phyloP scores from a whole-genome alignment of 306 rosid species.

The Trifolium fragiferum region DNA sequence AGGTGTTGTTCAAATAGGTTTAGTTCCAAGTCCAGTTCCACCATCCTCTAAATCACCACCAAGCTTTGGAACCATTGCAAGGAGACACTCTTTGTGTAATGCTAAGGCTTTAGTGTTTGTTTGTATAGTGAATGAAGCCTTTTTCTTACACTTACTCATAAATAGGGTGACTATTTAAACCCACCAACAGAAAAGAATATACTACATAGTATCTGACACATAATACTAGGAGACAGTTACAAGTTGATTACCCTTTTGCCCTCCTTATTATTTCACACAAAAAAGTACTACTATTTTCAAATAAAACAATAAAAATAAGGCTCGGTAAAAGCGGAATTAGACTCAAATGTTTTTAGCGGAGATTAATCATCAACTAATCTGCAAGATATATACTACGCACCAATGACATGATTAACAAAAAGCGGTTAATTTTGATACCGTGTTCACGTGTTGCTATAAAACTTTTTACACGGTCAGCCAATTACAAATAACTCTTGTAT shows the following conservation, averaged over 20 bases:
- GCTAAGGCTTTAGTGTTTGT: slow-evolving; percentile 24
- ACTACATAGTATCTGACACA: slow-evolving; percentile 57
- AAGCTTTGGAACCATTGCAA: slow-evolving; percentile 59
- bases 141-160: slow-evolving; percentile 34
- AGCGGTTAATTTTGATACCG: no score
- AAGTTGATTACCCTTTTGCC: slow-evolving; percentile 39
- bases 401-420: no score
- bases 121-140: slow-evolving; percentile 28
- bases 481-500: no score
- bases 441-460: no score
- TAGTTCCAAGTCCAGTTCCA: slow-evolving; percentile 53
- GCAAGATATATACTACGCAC: no score
- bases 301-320: no score
- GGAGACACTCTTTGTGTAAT: slow-evolving; percentile 31
- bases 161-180: slow-evolving; percentile 45
- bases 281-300: no score
- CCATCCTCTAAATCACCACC: slow-evolving; percentile 48
- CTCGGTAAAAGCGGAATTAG: no score
- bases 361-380: no score
- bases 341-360: no score
- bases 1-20: slow-evolving; percentile 61
- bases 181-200: slow-evolving; percentile 59
- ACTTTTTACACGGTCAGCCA: no score
- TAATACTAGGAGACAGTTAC: slow-evolving; percentile 30
- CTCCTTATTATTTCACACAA: background rate